phyloP scores from a whole-genome alignment of 305 asterid genomes.

The Solanum hybrid region DNA sequence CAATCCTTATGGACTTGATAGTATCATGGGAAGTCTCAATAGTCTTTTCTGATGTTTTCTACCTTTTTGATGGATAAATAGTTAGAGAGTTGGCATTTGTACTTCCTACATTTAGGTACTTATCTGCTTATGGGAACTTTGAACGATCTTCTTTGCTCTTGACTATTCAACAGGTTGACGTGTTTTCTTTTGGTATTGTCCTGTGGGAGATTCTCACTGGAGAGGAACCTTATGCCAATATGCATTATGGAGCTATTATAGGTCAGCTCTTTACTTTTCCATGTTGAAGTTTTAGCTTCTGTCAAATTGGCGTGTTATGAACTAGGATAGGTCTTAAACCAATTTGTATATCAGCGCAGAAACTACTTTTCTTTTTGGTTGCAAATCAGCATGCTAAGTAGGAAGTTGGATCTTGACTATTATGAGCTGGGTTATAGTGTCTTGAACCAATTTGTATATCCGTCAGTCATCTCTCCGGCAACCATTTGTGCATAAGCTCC shows the following conservation, averaged over 20 bases:
- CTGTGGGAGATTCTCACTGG: constrained; percentile 93
- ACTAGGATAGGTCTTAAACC: constrained; percentile 4
- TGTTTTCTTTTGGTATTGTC: constrained; percentile 78
- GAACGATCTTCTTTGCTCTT: constrained; percentile 4
- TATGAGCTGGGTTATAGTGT: background rate
- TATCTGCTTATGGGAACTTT: background rate
- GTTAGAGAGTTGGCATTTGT: background rate
- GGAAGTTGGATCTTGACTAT: background rate
- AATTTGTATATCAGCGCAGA: background rate
- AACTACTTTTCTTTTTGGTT: background rate
- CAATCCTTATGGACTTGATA: background rate
- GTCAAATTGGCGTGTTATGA: background rate
- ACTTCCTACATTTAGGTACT: background rate
- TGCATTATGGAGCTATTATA: constrained; percentile 86
- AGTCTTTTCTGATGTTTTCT: background rate
- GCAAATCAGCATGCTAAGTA: background rate
- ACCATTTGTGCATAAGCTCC: background rate
- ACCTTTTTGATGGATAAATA: background rate
- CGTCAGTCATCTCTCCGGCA: background rate
- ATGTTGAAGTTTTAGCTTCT: background rate
- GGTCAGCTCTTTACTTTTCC: constrained; percentile 29
- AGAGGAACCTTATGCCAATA: constrained; percentile 82
- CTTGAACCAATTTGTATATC: background rate
- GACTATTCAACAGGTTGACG: constrained; percentile 54
- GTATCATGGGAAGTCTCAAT: background rate